Evolutionary conservation across 2,329 filamentous ascomycete species (phyloP).

Genomic region (Phaeosphaeriaceae sp.): DNA sequence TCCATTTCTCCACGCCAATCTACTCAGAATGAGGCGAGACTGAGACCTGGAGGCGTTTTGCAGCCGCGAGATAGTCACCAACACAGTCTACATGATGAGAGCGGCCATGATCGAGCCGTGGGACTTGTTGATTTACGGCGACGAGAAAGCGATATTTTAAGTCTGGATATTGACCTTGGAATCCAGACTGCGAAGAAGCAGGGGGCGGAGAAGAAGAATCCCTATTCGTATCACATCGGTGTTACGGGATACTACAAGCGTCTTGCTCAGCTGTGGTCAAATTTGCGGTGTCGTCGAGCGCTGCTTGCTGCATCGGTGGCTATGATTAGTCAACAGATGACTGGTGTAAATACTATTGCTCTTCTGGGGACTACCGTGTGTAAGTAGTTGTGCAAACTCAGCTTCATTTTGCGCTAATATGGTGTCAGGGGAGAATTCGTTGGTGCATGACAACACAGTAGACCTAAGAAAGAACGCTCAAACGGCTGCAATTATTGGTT

Average conservation of each 20-base stretch:
- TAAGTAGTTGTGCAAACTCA: not conserved
- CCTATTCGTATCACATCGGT: constrained; percentile 28
- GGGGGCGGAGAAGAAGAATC: constrained; percentile 13
- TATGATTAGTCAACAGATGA: constrained; percentile 26
- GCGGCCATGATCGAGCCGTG: not conserved
- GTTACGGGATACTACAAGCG: constrained; percentile 29
- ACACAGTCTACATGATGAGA: not conserved
- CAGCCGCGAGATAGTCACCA: constrained; percentile 12
- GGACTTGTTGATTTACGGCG: constrained; percentile 4
- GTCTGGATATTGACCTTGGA: constrained; percentile 11
- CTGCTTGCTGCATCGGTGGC: constrained; percentile 21
- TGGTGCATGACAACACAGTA: not conserved
- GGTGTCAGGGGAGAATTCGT: no score
- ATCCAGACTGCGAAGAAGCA: not conserved
- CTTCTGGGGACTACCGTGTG: constrained; percentile 24
- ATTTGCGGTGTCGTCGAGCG: constrained; percentile 25
- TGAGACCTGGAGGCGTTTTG: not conserved
- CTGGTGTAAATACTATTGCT: constrained; percentile 21
- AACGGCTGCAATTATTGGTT: constrained; percentile 21
- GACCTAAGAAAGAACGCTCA: constrained; percentile 5
- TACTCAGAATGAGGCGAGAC: not conserved
- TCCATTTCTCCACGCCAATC: constrained; percentile 2
- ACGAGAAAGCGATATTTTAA: constrained; percentile 13
- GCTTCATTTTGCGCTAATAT: no score
- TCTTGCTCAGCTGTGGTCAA: constrained; percentile 19